Evolutionary conservation across 2,329 filamentous ascomycete species (phyloP), one percentile per base, ranked within the genome.

Genomic region (Aspergillus pseudoglaucus): DNA sequence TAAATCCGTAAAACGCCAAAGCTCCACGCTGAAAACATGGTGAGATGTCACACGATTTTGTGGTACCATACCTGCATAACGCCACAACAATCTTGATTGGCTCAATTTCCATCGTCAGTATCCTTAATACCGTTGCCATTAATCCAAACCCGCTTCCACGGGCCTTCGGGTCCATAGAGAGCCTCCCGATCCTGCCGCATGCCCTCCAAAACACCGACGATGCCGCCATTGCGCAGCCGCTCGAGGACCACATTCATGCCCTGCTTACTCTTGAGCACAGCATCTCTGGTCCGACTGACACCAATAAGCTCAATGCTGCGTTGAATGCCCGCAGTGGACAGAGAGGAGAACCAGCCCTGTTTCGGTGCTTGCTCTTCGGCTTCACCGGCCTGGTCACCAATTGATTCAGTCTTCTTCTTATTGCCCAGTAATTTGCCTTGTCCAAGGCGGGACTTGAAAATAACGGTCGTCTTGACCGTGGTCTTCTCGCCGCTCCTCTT

Each of bases 191-290:
- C 83, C 57, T 74, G 71, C 45, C 81, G 73, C 83, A 87, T 87
- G 23, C 82, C 83, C 54, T 87, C 84, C 25, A 88, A 69, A n/a
- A 87, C 84, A 18, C 69, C 83, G 14, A 85, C 81, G 15, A 88
- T 70, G 0, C 84, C 85, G 35, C 84, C 84, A 49, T 75, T 74
- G 46, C 84, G 74, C 61, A 88, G 66, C 32, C 82, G 70, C 59
- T 82, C 79, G 6, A 85, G 70, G 18, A 85, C 82, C 18, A 84
- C 75, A 50, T 82, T 82, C 82, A 85, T 84, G 46, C 82, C 82
- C 58, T 84, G 75, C 52, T 79, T 80, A 53, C 81, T 82, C 57
- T 82, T 83, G 8, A 80, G 69, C 57, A 84, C 74, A 15, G 79
- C 80, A 48, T 79, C 75, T 47, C 80, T 73, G 1, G 82, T 82